Evolutionary conservation across 208 protist genomes (phyloP).

Genomic region (Leishmania mexicana): DNA sequence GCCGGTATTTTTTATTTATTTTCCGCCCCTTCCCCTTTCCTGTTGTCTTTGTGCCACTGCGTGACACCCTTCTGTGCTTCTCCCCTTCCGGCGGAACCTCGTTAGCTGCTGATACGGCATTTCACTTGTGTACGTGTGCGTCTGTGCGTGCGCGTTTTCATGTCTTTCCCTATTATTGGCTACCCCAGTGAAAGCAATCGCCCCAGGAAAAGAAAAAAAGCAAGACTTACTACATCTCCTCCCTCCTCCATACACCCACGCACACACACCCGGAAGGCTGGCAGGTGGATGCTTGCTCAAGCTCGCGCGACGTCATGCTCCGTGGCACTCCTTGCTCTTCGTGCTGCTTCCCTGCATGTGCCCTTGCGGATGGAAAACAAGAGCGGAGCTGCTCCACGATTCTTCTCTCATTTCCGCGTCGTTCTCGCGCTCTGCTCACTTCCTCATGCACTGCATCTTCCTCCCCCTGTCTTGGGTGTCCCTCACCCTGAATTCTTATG

Average conservation of each 20-base stretch:
- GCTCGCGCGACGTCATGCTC: background rate
- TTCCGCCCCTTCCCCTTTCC: background rate
- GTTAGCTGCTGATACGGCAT: background rate
- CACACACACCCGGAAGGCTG: background rate
- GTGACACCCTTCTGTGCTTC: background rate
- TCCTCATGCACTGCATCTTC: background rate
- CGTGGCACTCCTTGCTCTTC: background rate
- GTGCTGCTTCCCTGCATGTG: background rate
- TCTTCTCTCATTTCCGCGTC: background rate
- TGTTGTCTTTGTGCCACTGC: background rate
- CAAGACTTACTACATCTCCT: background rate
- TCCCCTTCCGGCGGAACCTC: background rate
- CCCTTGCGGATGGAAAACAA: background rate
- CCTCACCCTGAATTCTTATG: background rate
- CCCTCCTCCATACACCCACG: background rate
- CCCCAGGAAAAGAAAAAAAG: background rate
- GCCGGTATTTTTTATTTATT: background rate
- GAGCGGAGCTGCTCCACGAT: background rate
- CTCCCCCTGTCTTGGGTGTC: background rate
- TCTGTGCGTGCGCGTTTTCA: background rate
- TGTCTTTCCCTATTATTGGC: background rate
- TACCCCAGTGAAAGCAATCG: background rate
- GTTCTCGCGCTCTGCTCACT: background rate
- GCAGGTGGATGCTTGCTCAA: background rate
- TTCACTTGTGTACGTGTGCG: background rate